A percentile compares a stretch with the other conserved stretches of the same genome.
phyloP scores from a whole-genome alignment of 352 stramenopile genomes.

The Pythium biforme region DNA sequence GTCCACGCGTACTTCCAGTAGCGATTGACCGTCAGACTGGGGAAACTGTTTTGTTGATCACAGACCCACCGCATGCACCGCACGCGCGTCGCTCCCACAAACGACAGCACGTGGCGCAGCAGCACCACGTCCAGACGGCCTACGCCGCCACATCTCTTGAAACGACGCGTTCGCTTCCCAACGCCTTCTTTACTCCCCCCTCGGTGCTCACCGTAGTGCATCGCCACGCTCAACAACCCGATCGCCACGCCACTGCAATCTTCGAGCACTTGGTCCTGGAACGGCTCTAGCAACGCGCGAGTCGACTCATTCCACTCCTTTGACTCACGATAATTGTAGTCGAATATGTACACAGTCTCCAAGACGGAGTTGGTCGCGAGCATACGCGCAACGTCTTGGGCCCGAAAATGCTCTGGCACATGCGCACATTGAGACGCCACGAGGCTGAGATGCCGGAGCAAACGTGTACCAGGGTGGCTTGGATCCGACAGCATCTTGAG shows the following conservation, averaged over 20 bases:
- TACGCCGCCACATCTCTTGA: no score
- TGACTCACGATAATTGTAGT: neutral
- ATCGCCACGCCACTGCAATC: neutral
- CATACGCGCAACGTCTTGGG: neutral
- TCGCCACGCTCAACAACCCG: neutral
- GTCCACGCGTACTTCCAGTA: no score
- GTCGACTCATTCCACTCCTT: neutral
- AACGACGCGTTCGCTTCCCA: no score
- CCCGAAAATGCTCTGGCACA: neutral
- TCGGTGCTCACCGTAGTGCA: no score
- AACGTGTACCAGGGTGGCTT: neutral
- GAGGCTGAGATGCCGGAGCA: neutral
- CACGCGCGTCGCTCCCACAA: neutral
- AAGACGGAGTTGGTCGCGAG: neutral
- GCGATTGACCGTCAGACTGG: neutral
- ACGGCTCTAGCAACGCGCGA: neutral
- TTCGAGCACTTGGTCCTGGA: neutral
- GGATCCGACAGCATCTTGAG: slow-evolving; percentile 1
- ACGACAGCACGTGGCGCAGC: neutral
- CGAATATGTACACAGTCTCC: neutral
- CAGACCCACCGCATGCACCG: neutral
- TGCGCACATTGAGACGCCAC: neutral
- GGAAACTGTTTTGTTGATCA: no score
- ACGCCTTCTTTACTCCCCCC: no score
- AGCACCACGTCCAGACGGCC: neutral